A percentile compares a stretch with the other conserved stretches of the same genome.
These are phyloP conservation scores for Ormosia emarginata DNA, from an alignment of 306 rosid species.

Conservation along the genomic window DNA sequence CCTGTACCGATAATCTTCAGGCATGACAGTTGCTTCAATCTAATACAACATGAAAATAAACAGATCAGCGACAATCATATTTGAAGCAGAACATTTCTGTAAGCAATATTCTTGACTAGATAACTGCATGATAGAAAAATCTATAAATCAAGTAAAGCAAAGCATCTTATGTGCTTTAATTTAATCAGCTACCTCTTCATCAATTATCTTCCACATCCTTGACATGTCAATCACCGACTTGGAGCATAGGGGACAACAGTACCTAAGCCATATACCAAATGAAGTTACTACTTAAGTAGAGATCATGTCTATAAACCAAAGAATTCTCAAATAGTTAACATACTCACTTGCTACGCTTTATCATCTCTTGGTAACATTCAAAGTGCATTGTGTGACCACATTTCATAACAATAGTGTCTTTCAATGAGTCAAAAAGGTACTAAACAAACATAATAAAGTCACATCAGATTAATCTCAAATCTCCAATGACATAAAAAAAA, in stretches of 20 bases:
- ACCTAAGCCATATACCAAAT: constrained; percentile 44
- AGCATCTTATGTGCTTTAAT: not conserved
- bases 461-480: constrained; percentile 12
- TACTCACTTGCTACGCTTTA: constrained; percentile 71
- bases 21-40: constrained; percentile 87
- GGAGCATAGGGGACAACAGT: constrained; percentile 91
- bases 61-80: constrained; percentile 15
- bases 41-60: constrained; percentile 28
- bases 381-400: constrained; percentile 96
- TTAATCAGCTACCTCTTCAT: constrained; percentile 73
- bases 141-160: not conserved
- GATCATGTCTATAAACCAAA: not conserved
- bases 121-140: not conserved
- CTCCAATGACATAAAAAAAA: not conserved
- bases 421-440: constrained; percentile 89
- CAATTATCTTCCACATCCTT: constrained; percentile 77
- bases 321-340: not conserved
- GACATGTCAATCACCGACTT: constrained; percentile 88
- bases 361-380: constrained; percentile 81
- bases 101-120: not conserved
- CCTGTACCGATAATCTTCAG: constrained; percentile 71
- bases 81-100: not conserved
- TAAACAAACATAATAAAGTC: constrained; percentile 33
- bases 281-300: constrained; percentile 5
- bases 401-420: constrained; percentile 79